Percentiles rank a stretch among this genome's conserved stretches.
Conservation (phyloP, 2,329 filamentous ascomycete genomes). For the Rhinocladiella similis region DNA sequence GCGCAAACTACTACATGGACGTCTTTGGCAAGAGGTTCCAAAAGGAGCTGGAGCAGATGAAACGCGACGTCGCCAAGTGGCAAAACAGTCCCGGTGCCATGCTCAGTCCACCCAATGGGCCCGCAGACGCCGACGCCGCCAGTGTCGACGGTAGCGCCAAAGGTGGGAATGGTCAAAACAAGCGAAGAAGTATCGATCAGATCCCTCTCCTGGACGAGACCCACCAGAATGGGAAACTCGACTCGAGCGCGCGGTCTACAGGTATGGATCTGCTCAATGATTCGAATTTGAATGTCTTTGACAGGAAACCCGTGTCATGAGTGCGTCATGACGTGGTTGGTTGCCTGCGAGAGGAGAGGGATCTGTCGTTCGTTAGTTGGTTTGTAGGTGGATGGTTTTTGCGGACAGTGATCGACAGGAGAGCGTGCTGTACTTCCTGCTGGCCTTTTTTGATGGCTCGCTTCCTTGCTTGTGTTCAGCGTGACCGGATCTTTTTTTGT, state of each 20-base stretch:
- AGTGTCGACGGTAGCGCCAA: conserved; percentile 4
- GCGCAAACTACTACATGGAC: conserved; percentile 96
- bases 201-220: conserved; percentile 28
- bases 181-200: conserved; percentile 23
- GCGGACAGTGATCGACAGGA: too few species aligned
- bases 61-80: conserved; percentile 86
- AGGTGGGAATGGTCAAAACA: neutral
- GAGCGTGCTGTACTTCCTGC: too few species aligned
- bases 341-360: too few species aligned
- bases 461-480: too few species aligned
- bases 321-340: neutral
- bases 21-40: conserved; percentile 96
- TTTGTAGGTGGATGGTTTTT: too few species aligned
- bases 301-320: conserved; percentile 7
- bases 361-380: too few species aligned
- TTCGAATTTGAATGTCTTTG: conserved; percentile 6
- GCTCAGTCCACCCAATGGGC: conserved; percentile 19
- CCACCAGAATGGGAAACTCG: conserved; percentile 9
- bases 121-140: conserved; percentile 9
- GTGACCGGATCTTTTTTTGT: neutral
- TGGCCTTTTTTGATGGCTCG: too few species aligned
- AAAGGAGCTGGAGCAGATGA: conserved; percentile 88
- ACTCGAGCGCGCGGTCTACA: conserved; percentile 3
- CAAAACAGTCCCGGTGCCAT: conserved; percentile 57
- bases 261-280: conserved; percentile 20